Base-by-base conservation (phyloP, 2,329 filamentous ascomycete genomes). In the Ascocoryne sarcoides region DNA sequence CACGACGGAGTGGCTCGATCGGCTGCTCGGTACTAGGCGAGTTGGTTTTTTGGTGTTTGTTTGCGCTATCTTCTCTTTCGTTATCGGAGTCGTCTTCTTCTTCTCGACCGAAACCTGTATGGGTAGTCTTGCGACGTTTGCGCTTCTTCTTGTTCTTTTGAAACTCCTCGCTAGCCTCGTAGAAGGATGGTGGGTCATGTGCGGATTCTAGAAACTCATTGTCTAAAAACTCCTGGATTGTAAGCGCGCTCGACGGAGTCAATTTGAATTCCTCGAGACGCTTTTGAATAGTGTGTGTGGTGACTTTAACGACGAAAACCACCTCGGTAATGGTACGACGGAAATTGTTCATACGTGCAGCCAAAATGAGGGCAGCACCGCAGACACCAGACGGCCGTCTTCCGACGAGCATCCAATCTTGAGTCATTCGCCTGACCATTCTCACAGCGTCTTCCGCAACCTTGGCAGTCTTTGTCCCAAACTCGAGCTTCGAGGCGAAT, bases 301-400 rank as follows among this genome's bases (percentile, higher is more conserved):
- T 93, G 37, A 96, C 89, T 60, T 95, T 96, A 60, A 95, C 90
- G 28, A 95, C 85, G 60, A 95, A 96, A n/a, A 96, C 90, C 7
- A 98, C 84, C 63, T 98, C 92, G 20, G 88, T 78, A 10, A 94
- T 79, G 0, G 88, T 95, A 14, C 92, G 81, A 32, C 90, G 83
- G 59, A 93, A 98, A 62, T 96, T 96, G 72, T 95, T 94, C 83
- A 96, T 96, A 38, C 92, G 84, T 7, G 92, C 90, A 5, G 92
- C 92, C 60, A 98, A 82, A 46, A 98, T 84, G 35, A 98, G 74
- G 51, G 89, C 94, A 10, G 92, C 92, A 46, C 92, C 92, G 60
- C 89, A 95, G 40, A 96, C 82, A 50, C 92, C 92, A 5, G 90
- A 90, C 12, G 92, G 92, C 30, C 92, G 82, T 56, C 92, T 84